phyloP scores from a whole-genome alignment of 108 stramenopile species.

The Skeletonema marinoi region DNA sequence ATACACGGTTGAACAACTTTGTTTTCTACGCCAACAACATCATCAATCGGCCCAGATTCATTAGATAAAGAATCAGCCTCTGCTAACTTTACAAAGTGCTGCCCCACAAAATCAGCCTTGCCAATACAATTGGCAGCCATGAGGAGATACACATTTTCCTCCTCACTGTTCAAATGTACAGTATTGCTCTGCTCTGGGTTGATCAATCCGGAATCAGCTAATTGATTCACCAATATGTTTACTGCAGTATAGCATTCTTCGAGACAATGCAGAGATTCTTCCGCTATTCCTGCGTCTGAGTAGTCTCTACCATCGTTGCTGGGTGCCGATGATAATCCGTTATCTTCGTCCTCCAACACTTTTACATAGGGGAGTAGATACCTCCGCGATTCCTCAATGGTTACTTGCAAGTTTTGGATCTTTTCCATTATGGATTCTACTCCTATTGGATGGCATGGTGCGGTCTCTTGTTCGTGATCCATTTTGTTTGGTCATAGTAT shows the following conservation, averaged over 20 bases:
- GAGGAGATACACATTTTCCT: conserved; percentile 41
- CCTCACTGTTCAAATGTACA: not conserved
- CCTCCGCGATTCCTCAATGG: conserved; percentile 38
- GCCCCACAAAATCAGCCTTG: conserved; percentile 29
- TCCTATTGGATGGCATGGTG: conserved; percentile 3
- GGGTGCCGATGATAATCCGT: not conserved
- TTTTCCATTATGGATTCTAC: conserved; percentile 29
- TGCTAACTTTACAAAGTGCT: conserved; percentile 23
- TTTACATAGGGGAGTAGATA: conserved; percentile 30
- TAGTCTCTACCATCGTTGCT: not conserved
- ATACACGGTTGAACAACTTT: conserved; percentile 41
- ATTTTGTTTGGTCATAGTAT: not conserved
- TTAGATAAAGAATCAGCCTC: conserved; percentile 24
- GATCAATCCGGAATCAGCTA: conserved; percentile 35
- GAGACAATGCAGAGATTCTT: conserved; percentile 22
- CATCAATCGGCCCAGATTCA: conserved; percentile 24
- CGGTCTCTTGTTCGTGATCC: not conserved
- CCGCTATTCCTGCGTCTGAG: conserved; percentile 9
- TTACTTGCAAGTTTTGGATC: conserved; percentile 41
- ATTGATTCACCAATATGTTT: conserved; percentile 11
- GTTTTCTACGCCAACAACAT: conserved; percentile 7
- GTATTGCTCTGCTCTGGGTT: not conserved
- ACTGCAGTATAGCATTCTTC: conserved; percentile 22
- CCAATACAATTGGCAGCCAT: conserved; percentile 45
- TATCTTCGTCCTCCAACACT: conserved; percentile 21